Evolutionary conservation across 192 early-diverging fungal genomes (phyloP).

Genomic region (Podila clonocystis): DNA sequence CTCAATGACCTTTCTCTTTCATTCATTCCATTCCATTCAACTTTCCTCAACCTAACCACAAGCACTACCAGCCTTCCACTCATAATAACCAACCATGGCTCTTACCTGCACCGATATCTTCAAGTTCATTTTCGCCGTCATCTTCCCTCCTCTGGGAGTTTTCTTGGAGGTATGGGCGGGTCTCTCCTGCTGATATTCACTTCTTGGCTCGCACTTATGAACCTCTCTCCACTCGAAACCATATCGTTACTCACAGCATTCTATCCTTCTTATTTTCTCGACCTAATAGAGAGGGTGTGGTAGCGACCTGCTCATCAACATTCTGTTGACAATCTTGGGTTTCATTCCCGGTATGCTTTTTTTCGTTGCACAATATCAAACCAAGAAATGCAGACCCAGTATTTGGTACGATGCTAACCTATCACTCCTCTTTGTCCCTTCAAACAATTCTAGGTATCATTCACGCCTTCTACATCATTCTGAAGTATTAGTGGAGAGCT

Average conservation of each 20-base stretch:
- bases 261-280: background rate
- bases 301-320: constrained; percentile 72
- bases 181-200: background rate
- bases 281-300: constrained; percentile 56
- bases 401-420: background rate
- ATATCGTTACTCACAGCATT: background rate
- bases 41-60: background rate
- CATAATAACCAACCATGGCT: constrained; percentile 46
- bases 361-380: no score
- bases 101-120: constrained; percentile 57
- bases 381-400: background rate
- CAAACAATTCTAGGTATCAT: constrained; percentile 28
- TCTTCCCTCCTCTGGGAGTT: constrained; percentile 62
- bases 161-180: constrained; percentile 45
- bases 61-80: constrained; percentile 4
- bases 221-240: background rate
- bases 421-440: background rate
- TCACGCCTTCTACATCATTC: constrained; percentile 54
- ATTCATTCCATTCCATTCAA: background rate
- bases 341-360: constrained; percentile 67
- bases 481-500: constrained; percentile 31
- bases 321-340: constrained; percentile 73
- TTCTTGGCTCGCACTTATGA: background rate
- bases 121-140: constrained; percentile 60
- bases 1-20: background rate